A percentile compares a stretch with the other conserved stretches of the same genome.
These are phyloP conservation scores for Sugiyamaella novakii DNA, from an alignment of 1,139 yeast species.

Conservation along the genomic window DNA sequence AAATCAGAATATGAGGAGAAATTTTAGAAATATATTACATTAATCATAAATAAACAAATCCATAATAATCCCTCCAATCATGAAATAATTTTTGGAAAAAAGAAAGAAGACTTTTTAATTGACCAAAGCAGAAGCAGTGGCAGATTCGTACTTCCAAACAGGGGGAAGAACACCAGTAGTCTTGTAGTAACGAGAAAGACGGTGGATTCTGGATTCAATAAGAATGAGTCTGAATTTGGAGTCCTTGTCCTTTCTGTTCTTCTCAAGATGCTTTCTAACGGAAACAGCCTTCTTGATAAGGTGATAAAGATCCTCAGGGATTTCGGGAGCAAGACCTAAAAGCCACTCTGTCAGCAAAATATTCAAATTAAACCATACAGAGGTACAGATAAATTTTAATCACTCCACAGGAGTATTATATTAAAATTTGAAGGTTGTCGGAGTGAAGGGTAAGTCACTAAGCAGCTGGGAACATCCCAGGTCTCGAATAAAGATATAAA, in stretches of 20 bases:
- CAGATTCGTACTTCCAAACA: constrained; percentile 99
- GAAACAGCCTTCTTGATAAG: constrained; percentile 99
- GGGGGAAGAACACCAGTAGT: constrained; percentile 98
- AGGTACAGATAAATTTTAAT: constrained; percentile 36
- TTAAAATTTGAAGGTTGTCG: neutral
- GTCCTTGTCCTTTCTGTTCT: constrained; percentile 99
- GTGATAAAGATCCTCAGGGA: constrained; percentile 99
- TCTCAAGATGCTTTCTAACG: constrained; percentile 99
- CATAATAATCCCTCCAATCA: constrained; percentile 13
- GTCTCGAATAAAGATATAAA: no score
- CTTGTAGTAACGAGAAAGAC: constrained; percentile 99
- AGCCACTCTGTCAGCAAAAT: constrained; percentile 45
- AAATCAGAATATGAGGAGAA: neutral
- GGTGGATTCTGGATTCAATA: constrained; percentile 99
- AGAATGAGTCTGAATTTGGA: constrained; percentile 99
- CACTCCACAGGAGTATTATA: constrained; percentile 1
- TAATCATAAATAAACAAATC: constrained; percentile 16
- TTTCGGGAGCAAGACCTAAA: constrained; percentile 88
- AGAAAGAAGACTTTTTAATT: constrained; percentile 21
- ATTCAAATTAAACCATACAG: constrained; percentile 41
- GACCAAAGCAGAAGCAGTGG: constrained; percentile 99
- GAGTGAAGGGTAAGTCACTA: constrained; percentile 1
- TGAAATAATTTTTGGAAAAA: constrained; percentile 1
- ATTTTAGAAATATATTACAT: constrained; percentile 19
- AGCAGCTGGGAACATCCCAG: neutral